Base-by-base conservation (phyloP, 306 rosid genomes). In the Vigna angularis region DNA sequence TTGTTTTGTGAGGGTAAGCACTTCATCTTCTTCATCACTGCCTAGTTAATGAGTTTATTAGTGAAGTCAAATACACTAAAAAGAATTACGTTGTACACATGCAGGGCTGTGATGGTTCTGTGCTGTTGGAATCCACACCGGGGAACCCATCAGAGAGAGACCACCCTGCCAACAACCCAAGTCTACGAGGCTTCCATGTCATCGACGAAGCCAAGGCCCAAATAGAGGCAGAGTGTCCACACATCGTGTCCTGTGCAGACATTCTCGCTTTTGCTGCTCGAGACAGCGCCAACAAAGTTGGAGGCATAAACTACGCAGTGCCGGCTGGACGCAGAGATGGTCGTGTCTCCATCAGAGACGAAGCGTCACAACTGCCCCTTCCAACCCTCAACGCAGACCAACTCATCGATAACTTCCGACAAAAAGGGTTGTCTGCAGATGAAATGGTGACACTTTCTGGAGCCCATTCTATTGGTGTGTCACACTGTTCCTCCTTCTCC, bases 361-460 rank as follows among this genome's bases (percentile, higher is more conserved):
- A 85, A 55, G 83, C 70, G 2, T 0, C 59, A 38, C 59, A 63
- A 11, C 56, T 85, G 0, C 86, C 85, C 0, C 18, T 9, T 14
- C 88, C 88, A 69, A 3, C 22, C 51, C 36, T 57, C 52, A 50
- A 69, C 2, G 66, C 86, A 0, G 5, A 76, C 6, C 11, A 72
- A 36, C 86, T 83, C 8, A 71, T 74, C 6, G 1, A 0, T 0
- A 73, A 12, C 13, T 83, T 86, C 16, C 22, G 14, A 0, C 16
- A 8, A 18, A 85, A 85, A 55, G 83, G 86, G 2, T 14, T 85
- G 22, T 81, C 85, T 9, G 75, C 14, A 15, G 88, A 85, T 34
- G 88, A 85, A 81, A 81, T 85, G 85, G 86, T 86, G 10, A 86
- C 85, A 3, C 84, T 86, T 7, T 79, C 87, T 1, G 89, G 89